Conservation (phyloP, 164 flowering plant species). For the Aristolochia fimbriata region DNA sequence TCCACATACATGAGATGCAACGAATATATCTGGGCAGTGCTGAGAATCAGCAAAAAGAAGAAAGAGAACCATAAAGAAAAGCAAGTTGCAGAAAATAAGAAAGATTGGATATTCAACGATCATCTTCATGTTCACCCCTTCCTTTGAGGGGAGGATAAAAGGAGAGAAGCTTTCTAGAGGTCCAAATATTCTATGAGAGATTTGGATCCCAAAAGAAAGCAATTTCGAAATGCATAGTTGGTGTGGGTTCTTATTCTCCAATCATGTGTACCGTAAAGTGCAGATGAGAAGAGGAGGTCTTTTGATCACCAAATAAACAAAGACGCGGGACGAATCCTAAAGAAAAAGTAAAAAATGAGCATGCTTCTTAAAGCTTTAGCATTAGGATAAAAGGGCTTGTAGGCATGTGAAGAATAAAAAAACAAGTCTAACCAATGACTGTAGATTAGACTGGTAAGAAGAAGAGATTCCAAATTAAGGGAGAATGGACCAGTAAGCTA, state of each 20-base stretch:
- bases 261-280: too few species aligned
- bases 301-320: background rate
- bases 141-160: background rate
- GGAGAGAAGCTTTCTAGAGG: conserved; percentile 7
- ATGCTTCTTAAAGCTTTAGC: background rate
- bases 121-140: conserved; percentile 1
- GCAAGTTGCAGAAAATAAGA: background rate
- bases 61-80: background rate
- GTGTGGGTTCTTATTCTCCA: conserved; percentile 10
- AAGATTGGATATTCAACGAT: conserved; percentile 5
- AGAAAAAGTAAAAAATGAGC: background rate
- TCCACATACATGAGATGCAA: too few species aligned
- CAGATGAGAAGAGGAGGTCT: background rate
- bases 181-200: conserved; percentile 7
- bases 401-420: conserved; percentile 6
- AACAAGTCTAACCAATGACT: background rate
- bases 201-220: conserved; percentile 5
- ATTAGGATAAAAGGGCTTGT: background rate
- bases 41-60: background rate
- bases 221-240: background rate
- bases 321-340: background rate
- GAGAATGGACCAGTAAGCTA: too few species aligned
- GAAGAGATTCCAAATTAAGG: background rate
- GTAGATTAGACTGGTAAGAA: background rate
- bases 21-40: too few species aligned